phyloP scores from a whole-genome alignment of 352 stramenopile species.

The Pilasporangium apinafurcum region DNA sequence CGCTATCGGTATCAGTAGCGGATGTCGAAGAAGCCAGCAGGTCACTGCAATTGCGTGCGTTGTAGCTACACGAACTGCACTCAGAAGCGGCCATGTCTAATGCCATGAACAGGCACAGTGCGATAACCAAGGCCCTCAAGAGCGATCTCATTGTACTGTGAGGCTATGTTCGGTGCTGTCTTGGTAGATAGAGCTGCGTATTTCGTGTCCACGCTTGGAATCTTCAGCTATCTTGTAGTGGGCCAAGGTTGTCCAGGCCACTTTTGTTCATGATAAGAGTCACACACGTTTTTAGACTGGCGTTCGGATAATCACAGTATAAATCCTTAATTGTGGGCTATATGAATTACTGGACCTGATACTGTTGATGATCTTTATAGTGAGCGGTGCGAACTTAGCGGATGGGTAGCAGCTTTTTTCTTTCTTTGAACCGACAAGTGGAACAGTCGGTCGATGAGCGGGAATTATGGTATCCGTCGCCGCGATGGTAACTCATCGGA shows the following conservation, averaged over 20 bases:
- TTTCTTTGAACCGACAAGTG: no score
- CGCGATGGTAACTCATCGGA: slow-evolving; percentile 69
- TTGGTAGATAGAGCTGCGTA: no score
- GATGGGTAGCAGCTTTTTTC: neutral
- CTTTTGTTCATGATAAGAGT: slow-evolving; percentile 12
- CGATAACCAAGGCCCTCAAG: slow-evolving; percentile 7
- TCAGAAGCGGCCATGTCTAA: slow-evolving; percentile 15
- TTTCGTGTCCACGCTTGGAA: slow-evolving; percentile 6
- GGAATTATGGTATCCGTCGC: slow-evolving; percentile 31
- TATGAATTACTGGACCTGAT: no score
- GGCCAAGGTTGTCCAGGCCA: neutral
- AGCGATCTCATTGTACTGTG: no score
- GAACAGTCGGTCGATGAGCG: slow-evolving; percentile 30
- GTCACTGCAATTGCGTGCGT: slow-evolving; percentile 58
- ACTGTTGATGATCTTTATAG: no score
- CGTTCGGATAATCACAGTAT: no score
- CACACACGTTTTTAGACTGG: no score
- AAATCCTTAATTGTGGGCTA: no score
- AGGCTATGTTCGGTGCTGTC: no score
- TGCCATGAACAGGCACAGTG: slow-evolving; percentile 13
- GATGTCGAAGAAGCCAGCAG: neutral
- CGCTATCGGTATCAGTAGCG: slow-evolving; percentile 2
- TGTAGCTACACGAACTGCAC: slow-evolving; percentile 55
- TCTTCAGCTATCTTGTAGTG: slow-evolving; percentile 12
- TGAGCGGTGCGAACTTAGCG: slow-evolving; percentile 2